Percentiles rank a stretch among this genome's conserved stretches.
phyloP scores from a whole-genome alignment of 1,139 yeast species.

The Zygosaccharomyces pseudobailii region DNA sequence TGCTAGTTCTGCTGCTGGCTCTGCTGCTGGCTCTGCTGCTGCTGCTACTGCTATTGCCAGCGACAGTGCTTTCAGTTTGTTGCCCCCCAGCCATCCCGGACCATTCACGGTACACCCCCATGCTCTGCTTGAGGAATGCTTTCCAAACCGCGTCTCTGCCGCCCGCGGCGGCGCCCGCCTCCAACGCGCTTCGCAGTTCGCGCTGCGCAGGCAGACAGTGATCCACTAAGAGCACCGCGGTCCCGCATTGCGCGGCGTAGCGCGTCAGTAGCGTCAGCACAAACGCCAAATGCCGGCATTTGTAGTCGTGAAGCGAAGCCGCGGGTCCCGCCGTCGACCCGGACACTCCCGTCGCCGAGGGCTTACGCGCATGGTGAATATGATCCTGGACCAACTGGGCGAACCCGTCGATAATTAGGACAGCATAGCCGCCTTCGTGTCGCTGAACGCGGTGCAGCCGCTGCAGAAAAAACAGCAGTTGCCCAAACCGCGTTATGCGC shows the following conservation, averaged over 20 bases:
- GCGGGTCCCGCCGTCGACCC: neutral
- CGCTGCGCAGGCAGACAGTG: conserved; percentile 24
- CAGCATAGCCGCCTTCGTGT: conserved; percentile 11
- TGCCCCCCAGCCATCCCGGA: neutral
- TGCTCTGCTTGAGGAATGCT: conserved; percentile 24
- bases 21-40: too few species aligned
- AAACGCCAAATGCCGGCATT: conserved; percentile 25
- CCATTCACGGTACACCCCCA: conserved; percentile 33
- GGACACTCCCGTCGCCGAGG: conserved; percentile 2
- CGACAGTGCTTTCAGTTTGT: neutral
- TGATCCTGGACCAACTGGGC: conserved; percentile 29
- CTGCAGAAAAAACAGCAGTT: conserved; percentile 26
- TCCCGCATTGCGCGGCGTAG: conserved; percentile 22
- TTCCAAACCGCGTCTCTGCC: conserved; percentile 31
- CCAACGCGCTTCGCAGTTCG: conserved; percentile 28
- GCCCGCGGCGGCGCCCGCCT: conserved; percentile 32
- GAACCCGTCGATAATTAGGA: conserved; percentile 32
- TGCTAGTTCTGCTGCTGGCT: too few species aligned
- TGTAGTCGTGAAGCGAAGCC: conserved; percentile 23
- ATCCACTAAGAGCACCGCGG: conserved; percentile 25
- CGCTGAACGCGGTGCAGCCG: conserved; percentile 6
- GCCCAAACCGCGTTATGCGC: conserved; percentile 22
- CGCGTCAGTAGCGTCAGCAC: conserved; percentile 28
- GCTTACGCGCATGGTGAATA: conserved; percentile 15
- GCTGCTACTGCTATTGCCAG: too few species aligned